Evolutionary conservation across 78 protist genomes (phyloP), one percentile per base, ranked within the genome.

Genomic region (Dictyostelium capitatum): DNA sequence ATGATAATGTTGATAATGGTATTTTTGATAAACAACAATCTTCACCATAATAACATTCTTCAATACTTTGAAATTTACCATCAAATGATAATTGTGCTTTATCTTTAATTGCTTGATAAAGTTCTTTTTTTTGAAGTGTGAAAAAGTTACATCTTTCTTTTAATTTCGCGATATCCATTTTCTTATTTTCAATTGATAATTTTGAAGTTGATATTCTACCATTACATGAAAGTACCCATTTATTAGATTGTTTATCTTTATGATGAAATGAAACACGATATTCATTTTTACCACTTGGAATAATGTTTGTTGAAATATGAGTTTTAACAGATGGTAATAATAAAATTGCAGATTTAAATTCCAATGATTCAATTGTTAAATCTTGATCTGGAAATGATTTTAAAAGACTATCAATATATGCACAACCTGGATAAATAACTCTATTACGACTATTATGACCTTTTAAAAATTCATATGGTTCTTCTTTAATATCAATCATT

Each of bases 1-100:
- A 12, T n/a, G 62, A 62, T 64, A 81, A 50, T 64, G 82, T 23
- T 59, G 73, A 25, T 10, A 83, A 20, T 47, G 80, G 48, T 47
- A 47, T 6, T 25, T 74, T 74, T 2, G 62, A 6, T 12, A 74
- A 25, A 14, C 37, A 74, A 3, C 79, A 43, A 70, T 30, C 28
- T 15, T 41, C 8, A 41, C 79, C 79, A 70, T 28, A 20, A 37
- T 70, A 28, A 20, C 20, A 8, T 25, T 41, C 54, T 50, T 74
- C 62, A 48, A 74, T 50, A 41, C 59, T 46, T 74, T 74, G 80
- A 23, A 74, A 74, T 47, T 41, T 23, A n/a, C n/a, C 62, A n/a
- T 8, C 32, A 50, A 41, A 50, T 23, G 80, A 0, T 50, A 74
- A 48, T 15, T 32, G 28, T 15, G 46, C n/a, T 6, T 17, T 41